Base-by-base conservation (phyloP, 345 rosid genomes). In the Sisymbrium irio region DNA sequence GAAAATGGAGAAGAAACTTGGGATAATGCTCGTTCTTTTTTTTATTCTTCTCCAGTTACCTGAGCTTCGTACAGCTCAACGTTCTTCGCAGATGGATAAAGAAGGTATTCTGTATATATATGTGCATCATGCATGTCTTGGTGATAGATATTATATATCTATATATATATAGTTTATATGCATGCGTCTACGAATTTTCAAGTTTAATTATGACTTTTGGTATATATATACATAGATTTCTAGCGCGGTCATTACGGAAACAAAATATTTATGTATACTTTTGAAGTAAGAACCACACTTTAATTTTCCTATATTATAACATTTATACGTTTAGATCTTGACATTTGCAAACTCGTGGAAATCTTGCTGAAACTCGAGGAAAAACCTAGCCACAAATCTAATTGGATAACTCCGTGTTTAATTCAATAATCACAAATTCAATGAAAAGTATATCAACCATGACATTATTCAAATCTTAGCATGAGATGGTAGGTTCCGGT, bases 1-100 rank as follows among this genome's bases (percentile, higher is more conserved):
- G 45, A 40, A 33, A 41, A 74, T 74, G 78, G 62, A 47, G 36
- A 74, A 59, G 44, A 67, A 58, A 49, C 27, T 66, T 58, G 44
- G 62, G 45, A 28, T 67, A 19, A 9, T 50, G 45, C 49, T 67
- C 62, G 19, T 74, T 18, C 8, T 74, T 14, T 67, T 58, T 10
- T 44, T 39, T 51, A 0, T 71, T 71, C 28, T 74, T 58, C 67
- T 74, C 59, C 78, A 49, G 37, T 30, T 57, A 12, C 49, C 41
- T 67, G 37, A 67, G 37, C 67, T 49, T 74, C 45, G 9, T 66
- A 15, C 37, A 19, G 73, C 67, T 67, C 73, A 37, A 49, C 28
- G 45, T 49, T 67, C 73, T 49, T n/a, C 8, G 33, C 62, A 67
- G 22, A 28, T 58, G 47, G 46, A 74, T 39, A n/a, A 59, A 40